Base-by-base conservation (phyloP, 345 rosid genomes). In the Psidium guajava region DNA sequence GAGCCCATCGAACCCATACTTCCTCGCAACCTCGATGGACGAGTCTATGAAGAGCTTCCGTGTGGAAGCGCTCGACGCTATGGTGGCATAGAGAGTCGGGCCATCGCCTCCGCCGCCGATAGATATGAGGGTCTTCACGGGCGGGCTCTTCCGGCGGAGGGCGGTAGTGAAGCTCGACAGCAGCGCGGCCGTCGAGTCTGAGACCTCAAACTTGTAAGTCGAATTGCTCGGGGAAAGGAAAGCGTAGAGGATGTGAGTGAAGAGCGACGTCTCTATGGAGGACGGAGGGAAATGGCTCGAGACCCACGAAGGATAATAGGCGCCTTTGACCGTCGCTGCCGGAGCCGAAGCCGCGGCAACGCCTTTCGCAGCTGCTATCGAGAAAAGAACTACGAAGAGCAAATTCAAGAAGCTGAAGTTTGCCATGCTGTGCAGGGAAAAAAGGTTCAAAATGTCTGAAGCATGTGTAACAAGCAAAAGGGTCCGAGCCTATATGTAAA, bases 81-180 rank as follows among this genome's bases (percentile, higher is more conserved):
- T 85, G 49, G 64, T 57, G 15, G 91, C 86, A 54, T 83, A 89
- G 28, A 86, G 54, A 13, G 82, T n/a, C 6, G 69, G 81, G 47
- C 49, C 86, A 21, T 24, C 49, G 5, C 56, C 74, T 3, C 82
- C 90, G 3, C 91, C 90, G 8, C 89, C 90, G 21, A 90, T 87
- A 28, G 90, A 90, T 18, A 88, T 75, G 6, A 90, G 85, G 25
- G 89, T 86, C 85, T 87, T 89, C 47, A 83, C 88, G 12, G 88
- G 73, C 13, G 89, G 88, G 49, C 20, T 54, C 84, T 88, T 82
- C 21, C 8, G 27, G 51, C 55, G 69, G 82, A 87, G 85, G 15
- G 86, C 75, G 57, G 88, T 2, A 54, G 84, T 85, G 85, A 88
- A 88, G 82, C 84, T 84, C 0, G 82, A 44, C 82, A 89, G 86